A percentile compares a stretch with the other conserved stretches of the same genome.
Evolutionary conservation across 1,139 yeast species (phyloP).

Genomic region (Sugiyamaella pinicola): DNA sequence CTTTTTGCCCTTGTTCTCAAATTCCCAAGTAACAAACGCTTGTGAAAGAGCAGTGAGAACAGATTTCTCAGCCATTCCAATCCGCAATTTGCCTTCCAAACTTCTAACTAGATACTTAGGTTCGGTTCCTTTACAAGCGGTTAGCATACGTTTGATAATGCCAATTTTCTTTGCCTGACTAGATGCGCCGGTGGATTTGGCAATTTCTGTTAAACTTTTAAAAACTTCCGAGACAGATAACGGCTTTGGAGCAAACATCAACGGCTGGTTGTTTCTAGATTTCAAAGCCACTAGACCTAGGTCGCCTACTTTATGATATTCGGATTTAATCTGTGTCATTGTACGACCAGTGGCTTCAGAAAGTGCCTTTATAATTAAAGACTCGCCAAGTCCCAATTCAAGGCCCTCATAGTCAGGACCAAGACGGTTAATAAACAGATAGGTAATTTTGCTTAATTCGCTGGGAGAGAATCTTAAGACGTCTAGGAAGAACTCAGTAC

Average conservation of each 20-base stretch:
- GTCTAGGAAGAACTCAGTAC: slow-evolving; percentile 68
- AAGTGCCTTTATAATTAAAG: slow-evolving; percentile 80
- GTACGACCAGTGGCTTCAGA: slow-evolving; percentile 89
- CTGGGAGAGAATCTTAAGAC: slow-evolving; percentile 61
- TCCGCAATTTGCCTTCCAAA: slow-evolving; percentile 87
- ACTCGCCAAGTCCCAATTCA: slow-evolving; percentile 92
- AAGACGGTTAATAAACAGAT: slow-evolving; percentile 79
- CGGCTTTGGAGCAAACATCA: slow-evolving; percentile 91
- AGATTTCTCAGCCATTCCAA: slow-evolving; percentile 92
- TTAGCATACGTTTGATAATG: slow-evolving; percentile 76
- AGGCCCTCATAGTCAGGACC: slow-evolving; percentile 97
- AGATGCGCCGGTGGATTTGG: slow-evolving; percentile 77
- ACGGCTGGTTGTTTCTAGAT: slow-evolving; percentile 81
- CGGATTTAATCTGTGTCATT: slow-evolving; percentile 65
- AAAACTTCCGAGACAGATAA: slow-evolving; percentile 75
- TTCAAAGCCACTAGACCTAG: slow-evolving; percentile 85
- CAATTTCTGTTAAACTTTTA: slow-evolving; percentile 71
- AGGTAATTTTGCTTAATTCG: slow-evolving; percentile 69
- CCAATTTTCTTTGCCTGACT: slow-evolving; percentile 78
- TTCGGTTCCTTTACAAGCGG: slow-evolving; percentile 85
- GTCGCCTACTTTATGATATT: slow-evolving; percentile 82
- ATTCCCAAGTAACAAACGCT: slow-evolving; percentile 69
- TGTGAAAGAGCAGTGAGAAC: slow-evolving; percentile 83
- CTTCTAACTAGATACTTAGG: slow-evolving; percentile 90
- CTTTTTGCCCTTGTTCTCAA: slow-evolving; percentile 31